Base-by-base conservation (phyloP, 2,329 filamentous ascomycete genomes). In the Ascocoryne sarcoides region DNA sequence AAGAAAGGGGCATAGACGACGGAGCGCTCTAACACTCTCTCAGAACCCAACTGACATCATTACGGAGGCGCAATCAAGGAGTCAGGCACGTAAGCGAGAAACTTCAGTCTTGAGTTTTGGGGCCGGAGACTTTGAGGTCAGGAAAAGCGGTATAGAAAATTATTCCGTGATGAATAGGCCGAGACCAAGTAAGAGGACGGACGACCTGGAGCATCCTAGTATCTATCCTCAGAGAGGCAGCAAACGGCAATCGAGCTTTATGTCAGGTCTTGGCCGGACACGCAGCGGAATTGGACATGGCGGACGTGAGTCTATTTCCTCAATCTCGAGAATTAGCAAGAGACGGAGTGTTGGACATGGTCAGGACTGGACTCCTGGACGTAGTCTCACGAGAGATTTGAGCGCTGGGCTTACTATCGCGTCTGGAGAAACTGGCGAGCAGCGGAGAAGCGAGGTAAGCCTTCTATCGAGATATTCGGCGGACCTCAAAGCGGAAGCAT, bases 261-360 rank as follows among this genome's bases (percentile, higher is more conserved):
- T 47, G 9, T 30, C 45, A n/a, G 21, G 40, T 14, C 16, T 47
- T 5, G 42, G 45, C 28, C 33, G 44, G 16, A 44, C 45, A 12
- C 21, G 35, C 7, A 49, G 48, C 34, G 54, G 50, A 3, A 39
- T 53, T 37, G 50, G 50, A 2, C 53, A 58, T 35, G 52, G 53
- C 14, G 31, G 36, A 19, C 41, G 43, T 26, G 36, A 47, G 26
- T 49, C 51, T 7, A 45, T 49, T 4, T 49, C 44, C 3, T 50
- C 43, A 3, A 36, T 46, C 4, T 46, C 47, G 10, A 37, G 34
- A 12, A 21, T 34, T 12, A 37, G 9, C 4, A 50, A 47, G 31
- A 31, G 52, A 26, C 40, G 44, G 29, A 55, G 54, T 31, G 37
- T 56, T 9, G 53, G 54, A 5, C 52, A 56, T 29, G 55, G 54